Evolutionary conservation across 2,329 filamentous ascomycete genomes (phyloP).

Genomic region (Simplicillium sp.): DNA sequence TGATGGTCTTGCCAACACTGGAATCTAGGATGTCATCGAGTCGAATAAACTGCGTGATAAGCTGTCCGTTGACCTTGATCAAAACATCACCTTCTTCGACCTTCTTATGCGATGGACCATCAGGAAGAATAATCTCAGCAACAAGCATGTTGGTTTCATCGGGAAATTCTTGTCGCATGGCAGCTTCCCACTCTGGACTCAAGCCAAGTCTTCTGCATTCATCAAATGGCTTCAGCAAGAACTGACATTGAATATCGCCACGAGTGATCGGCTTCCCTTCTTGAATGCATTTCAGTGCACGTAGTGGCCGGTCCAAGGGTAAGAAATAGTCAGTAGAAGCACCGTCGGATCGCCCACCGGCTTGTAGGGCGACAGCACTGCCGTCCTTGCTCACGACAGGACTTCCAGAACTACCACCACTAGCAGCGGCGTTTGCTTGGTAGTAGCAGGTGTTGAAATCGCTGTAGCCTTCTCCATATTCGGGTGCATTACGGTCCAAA

Average conservation of each 20-base stretch:
- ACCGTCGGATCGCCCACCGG: constrained; percentile 85
- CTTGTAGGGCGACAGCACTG: constrained; percentile 83
- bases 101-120: constrained; percentile 78
- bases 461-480: constrained; percentile 96
- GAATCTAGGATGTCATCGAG: constrained; percentile 89
- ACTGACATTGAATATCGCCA: constrained; percentile 97
- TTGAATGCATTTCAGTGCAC: constrained; percentile 80
- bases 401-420: constrained; percentile 95
- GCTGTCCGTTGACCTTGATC: constrained; percentile 84
- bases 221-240: constrained; percentile 93
- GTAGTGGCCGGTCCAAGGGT: constrained; percentile 79
- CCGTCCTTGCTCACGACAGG: constrained; percentile 95
- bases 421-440: constrained; percentile 92
- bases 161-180: constrained; percentile 73
- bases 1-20: constrained; percentile 69
- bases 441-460: constrained; percentile 97
- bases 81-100: constrained; percentile 92
- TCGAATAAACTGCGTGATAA: constrained; percentile 86
- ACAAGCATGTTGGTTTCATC: constrained; percentile 96
- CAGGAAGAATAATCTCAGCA: constrained; percentile 86
- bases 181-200: constrained; percentile 75
- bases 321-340: constrained; percentile 97
- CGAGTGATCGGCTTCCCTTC: constrained; percentile 66
- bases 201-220: constrained; percentile 87
- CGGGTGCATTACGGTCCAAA: constrained; percentile 90